These are phyloP conservation scores for Smallanthus sonchifolius DNA, from an alignment of 129 eudicot genomes.

Conservation along the genomic window DNA sequence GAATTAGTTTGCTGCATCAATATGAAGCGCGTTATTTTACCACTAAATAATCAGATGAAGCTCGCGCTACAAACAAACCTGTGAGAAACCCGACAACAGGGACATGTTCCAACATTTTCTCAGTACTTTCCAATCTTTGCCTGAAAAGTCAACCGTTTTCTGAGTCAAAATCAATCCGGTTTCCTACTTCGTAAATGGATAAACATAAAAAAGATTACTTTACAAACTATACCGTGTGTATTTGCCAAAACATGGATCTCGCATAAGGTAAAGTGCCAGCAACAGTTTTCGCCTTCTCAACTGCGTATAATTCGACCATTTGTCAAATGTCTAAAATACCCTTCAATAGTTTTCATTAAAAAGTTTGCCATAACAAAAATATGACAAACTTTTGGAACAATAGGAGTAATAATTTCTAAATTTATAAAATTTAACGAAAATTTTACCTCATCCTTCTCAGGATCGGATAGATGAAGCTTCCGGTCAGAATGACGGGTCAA, in stretches of 20 bases:
- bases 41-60: background rate
- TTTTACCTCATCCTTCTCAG: constrained; percentile 77
- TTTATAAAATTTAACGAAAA: background rate
- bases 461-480: constrained; percentile 38
- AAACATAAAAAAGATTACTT: background rate
- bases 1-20: background rate
- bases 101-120: constrained; percentile 61
- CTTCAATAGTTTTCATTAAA: background rate
- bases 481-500: constrained; percentile 9
- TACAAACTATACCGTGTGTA: constrained; percentile 62
- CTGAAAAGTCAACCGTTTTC: constrained; percentile 29
- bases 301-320: constrained; percentile 47
- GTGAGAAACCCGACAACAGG: constrained; percentile 78
- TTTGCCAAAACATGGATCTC: constrained; percentile 89
- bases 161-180: background rate
- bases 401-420: background rate
- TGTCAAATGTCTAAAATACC: background rate
- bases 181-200: background rate
- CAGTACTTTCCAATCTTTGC: constrained; percentile 66
- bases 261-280: constrained; percentile 90
- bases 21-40: background rate
- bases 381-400: background rate
- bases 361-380: background rate
- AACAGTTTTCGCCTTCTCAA: constrained; percentile 75
- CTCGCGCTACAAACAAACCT: constrained; percentile 46